Evolutionary conservation across 768 basidiomycete genomes (phyloP).

Genomic region (Tricholoma hemisulphureum): DNA sequence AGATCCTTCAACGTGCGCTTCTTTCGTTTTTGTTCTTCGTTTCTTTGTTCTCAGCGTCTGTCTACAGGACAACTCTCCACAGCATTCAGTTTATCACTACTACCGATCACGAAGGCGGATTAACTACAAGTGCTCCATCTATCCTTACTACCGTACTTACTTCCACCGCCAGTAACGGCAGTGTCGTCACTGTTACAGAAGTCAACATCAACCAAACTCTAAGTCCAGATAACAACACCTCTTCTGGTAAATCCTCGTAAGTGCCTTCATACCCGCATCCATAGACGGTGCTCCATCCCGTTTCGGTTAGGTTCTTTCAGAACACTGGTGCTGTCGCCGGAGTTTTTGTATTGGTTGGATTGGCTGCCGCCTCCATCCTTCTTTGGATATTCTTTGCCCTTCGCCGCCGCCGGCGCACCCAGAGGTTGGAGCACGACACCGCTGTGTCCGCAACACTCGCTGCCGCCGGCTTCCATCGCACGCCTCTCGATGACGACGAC

Average conservation of each 20-base stretch:
- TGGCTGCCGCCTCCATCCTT: conserved; percentile 67
- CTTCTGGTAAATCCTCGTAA: conserved; percentile 51
- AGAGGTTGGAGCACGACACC: conserved; percentile 63
- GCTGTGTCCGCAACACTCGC: conserved; percentile 71
- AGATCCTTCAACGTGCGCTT: conserved; percentile 13
- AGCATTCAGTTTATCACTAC: conserved; percentile 57
- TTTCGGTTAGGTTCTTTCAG: conserved; percentile 66
- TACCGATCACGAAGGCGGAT: conserved; percentile 54
- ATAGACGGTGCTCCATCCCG: conserved; percentile 8
- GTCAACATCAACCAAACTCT: conserved; percentile 72
- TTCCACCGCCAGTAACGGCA: conserved; percentile 54
- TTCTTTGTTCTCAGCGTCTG: conserved; percentile 4
- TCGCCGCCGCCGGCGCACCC: conserved; percentile 60
- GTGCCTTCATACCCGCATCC: conserved; percentile 19
- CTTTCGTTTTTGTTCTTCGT: conserved; percentile 11
- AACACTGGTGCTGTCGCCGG: conserved; percentile 91
- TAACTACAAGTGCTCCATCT: conserved; percentile 51
- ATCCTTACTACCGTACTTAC: conserved; percentile 56
- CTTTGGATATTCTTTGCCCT: conserved; percentile 72
- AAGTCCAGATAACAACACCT: conserved; percentile 42
- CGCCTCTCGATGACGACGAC: conserved; percentile 66
- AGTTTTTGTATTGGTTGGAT: conserved; percentile 86
- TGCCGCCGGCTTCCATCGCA: conserved; percentile 67
- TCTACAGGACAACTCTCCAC: conserved; percentile 49
- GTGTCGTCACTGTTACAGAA: conserved; percentile 57